A percentile compares a stretch with the other conserved stretches of the same genome.
Evolutionary conservation across 1,284 basidiomycete genomes (phyloP).

Genomic region (Heterobasidion occidentale): DNA sequence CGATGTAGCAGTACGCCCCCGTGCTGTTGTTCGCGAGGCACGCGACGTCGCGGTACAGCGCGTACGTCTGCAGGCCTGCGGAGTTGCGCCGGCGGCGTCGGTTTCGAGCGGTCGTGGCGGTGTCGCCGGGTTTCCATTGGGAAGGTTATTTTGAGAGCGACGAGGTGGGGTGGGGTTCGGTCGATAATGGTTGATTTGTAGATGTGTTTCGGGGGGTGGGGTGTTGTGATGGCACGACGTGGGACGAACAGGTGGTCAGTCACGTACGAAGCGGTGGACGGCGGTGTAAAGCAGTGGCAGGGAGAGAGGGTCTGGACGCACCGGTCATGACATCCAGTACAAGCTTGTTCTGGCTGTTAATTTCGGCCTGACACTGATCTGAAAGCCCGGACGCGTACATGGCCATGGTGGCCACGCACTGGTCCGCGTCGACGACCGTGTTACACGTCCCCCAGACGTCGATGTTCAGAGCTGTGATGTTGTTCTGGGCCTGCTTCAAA

Average conservation of each 20-base stretch:
- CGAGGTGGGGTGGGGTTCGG: neutral
- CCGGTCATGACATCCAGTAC: conserved; percentile 46
- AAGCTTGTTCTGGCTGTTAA: conserved; percentile 39
- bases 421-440: conserved; percentile 35
- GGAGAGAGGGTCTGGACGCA: conserved; percentile 19
- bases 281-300: neutral
- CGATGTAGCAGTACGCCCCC: conserved; percentile 63
- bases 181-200: neutral
- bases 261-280: neutral
- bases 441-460: conserved; percentile 76
- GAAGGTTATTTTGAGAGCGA: neutral
- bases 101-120: no score
- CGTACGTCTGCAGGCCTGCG: conserved; percentile 50
- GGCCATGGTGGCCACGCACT: conserved; percentile 55
- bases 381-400: conserved; percentile 46
- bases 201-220: neutral
- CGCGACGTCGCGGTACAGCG: conserved; percentile 45
- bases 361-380: conserved; percentile 42
- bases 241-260: neutral
- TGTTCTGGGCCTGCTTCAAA: conserved; percentile 46
- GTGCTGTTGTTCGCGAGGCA: conserved; percentile 48
- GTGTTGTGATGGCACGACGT: neutral
- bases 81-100: neutral
- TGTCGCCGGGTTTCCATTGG: no score
- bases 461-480: conserved; percentile 56